A percentile compares a stretch with the other conserved stretches of the same genome.
These are phyloP conservation scores for Neurospora crassa DNA, from an alignment of 2,329 filamentous ascomycete genomes.

Conservation along the genomic window DNA sequence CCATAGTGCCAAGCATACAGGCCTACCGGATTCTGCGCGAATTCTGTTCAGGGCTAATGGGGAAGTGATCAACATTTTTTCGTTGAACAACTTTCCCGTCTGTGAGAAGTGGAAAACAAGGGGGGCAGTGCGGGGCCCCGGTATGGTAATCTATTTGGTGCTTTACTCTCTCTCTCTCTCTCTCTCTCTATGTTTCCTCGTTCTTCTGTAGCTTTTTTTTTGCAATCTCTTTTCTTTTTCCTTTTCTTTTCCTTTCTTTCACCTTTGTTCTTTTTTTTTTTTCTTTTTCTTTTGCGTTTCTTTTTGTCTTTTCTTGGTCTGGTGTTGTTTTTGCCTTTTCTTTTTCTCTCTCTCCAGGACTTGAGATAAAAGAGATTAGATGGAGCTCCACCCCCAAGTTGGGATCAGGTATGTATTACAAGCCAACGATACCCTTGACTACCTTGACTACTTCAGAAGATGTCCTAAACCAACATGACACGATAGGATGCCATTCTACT, in stretches of 20 bases:
- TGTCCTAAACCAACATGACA: not conserved
- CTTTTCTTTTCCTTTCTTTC: not conserved
- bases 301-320: not conserved
- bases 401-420: not conserved
- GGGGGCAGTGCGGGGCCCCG: constrained; percentile 3
- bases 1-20: constrained; percentile 6
- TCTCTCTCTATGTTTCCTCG: no score
- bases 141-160: not conserved
- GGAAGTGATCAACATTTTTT: not conserved
- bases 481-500: not conserved
- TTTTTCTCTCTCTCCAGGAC: not conserved
- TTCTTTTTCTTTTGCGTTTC: not conserved
- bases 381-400: not conserved
- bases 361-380: not conserved
- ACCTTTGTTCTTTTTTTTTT: no score
- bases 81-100: not conserved
- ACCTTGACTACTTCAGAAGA: not conserved
- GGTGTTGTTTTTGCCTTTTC: not conserved
- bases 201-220: no score
- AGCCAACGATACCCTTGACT: not conserved
- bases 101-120: not conserved
- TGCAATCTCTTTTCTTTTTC: not conserved
- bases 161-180: no score
- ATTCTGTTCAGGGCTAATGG: not conserved
- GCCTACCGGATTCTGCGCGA: not conserved